Conservation (phyloP, 1,139 yeast genomes). For the Scheffersomyces insectosa region DNA sequence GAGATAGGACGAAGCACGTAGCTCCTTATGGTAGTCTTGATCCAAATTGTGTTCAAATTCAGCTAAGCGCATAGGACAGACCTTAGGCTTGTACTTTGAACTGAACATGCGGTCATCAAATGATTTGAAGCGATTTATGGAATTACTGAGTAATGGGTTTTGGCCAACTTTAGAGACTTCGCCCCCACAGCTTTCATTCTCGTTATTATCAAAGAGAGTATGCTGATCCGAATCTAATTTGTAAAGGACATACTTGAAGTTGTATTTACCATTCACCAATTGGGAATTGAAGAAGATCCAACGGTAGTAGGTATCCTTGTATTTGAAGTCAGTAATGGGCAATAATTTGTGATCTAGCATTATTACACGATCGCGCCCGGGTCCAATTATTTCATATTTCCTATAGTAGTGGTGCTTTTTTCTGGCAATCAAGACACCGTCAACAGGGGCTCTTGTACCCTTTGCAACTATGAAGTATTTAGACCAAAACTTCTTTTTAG, state of each 20-base stretch:
- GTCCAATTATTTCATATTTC: neutral
- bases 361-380: neutral
- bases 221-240: neutral
- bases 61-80: neutral
- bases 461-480: neutral
- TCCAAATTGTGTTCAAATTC: neutral
- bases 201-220: neutral
- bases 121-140: neutral
- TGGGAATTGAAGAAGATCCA: neutral
- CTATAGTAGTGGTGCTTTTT: neutral
- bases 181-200: neutral
- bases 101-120: neutral
- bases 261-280: neutral
- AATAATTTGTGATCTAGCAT: neutral
- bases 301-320: neutral
- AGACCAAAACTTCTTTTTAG: neutral
- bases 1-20: neutral
- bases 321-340: neutral
- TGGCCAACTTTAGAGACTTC: neutral
- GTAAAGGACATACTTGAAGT: neutral
- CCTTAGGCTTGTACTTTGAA: neutral
- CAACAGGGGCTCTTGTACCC: neutral
- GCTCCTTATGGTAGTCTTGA: neutral
- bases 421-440: neutral
- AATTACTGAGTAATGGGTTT: neutral